Conservation (phyloP, 129 eudicot genomes). For the Pittosporum tobira region DNA sequence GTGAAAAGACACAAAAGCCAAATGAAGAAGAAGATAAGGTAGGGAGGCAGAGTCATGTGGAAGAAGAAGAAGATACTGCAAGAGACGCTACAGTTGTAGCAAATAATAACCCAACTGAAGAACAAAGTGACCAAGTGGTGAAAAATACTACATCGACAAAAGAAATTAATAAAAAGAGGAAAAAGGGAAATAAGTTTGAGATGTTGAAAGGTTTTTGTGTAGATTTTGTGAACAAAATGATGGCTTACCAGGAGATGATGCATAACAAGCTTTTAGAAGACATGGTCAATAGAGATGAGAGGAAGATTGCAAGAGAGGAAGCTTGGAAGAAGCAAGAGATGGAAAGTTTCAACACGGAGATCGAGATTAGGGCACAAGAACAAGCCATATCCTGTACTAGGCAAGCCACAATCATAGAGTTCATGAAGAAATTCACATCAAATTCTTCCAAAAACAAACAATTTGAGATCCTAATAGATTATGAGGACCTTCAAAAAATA, state of each 20-base stretch:
- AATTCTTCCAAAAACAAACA: constrained; percentile 6
- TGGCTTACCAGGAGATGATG: constrained; percentile 68
- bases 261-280: constrained; percentile 66
- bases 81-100: constrained; percentile 4
- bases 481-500: constrained; percentile 12
- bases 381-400: constrained; percentile 45
- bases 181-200: constrained; percentile 47
- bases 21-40: constrained; percentile 8
- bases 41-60: constrained; percentile 8
- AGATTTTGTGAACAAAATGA: constrained; percentile 57
- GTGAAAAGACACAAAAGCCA: constrained; percentile 4
- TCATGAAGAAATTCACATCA: constrained; percentile 55
- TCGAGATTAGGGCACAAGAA: constrained; percentile 44
- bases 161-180: constrained; percentile 33
- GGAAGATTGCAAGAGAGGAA: constrained; percentile 54
- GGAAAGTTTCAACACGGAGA: constrained; percentile 50
- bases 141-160: constrained; percentile 7
- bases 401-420: constrained; percentile 51
- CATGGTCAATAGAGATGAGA: constrained; percentile 59
- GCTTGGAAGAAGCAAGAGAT: constrained; percentile 65
- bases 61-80: constrained; percentile 13
- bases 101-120: neutral
- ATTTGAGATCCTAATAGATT: neutral
- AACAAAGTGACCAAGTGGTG: constrained; percentile 20
- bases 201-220: constrained; percentile 52